Percentiles rank a stretch among this genome's conserved stretches.
phyloP scores from a whole-genome alignment of 1,139 yeast species.

The Yamadazyma buinensis region DNA sequence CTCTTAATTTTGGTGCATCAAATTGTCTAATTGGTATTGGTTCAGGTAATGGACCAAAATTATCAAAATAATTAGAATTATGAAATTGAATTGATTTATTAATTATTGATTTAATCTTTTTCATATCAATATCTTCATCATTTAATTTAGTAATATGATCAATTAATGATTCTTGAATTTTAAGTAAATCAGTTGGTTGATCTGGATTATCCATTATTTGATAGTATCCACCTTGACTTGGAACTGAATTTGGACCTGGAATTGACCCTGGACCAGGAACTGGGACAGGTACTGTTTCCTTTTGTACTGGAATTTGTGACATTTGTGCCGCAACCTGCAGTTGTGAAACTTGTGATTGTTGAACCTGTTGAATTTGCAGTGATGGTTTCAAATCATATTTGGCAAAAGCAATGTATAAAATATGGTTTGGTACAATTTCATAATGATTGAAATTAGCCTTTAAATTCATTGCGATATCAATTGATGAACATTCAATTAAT shows the following conservation, averaged over 20 bases:
- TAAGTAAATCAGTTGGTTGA: slow-evolving; percentile 23
- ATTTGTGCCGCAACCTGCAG: neutral
- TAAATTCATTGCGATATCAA: slow-evolving; percentile 77
- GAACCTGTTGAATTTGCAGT: neutral
- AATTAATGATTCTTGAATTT: slow-evolving; percentile 24
- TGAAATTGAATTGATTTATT: slow-evolving; percentile 29
- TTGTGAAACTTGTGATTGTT: neutral
- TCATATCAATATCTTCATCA: slow-evolving; percentile 21
- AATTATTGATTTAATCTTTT: slow-evolving; percentile 31
- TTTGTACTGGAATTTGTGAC: neutral
- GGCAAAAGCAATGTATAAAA: slow-evolving; percentile 66
- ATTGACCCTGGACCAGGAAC: neutral
- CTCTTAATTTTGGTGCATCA: slow-evolving; percentile 79
- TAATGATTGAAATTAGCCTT: slow-evolving; percentile 74
- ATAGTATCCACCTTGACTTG: neutral
- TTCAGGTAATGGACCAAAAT: slow-evolving; percentile 71
- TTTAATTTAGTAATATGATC: slow-evolving; percentile 18
- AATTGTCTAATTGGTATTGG: slow-evolving; percentile 63
- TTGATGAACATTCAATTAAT: slow-evolving; percentile 65
- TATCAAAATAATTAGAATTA: slow-evolving; percentile 34
- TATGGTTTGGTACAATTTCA: slow-evolving; percentile 73
- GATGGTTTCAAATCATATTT: slow-evolving; percentile 36
- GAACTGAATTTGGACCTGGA: neutral
- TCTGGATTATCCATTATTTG: slow-evolving; percentile 5
- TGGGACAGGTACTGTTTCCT: slow-evolving; percentile 6